Conservation (phyloP, 2,329 filamentous ascomycete species). For the Microdochium trichocladiopsis region DNA sequence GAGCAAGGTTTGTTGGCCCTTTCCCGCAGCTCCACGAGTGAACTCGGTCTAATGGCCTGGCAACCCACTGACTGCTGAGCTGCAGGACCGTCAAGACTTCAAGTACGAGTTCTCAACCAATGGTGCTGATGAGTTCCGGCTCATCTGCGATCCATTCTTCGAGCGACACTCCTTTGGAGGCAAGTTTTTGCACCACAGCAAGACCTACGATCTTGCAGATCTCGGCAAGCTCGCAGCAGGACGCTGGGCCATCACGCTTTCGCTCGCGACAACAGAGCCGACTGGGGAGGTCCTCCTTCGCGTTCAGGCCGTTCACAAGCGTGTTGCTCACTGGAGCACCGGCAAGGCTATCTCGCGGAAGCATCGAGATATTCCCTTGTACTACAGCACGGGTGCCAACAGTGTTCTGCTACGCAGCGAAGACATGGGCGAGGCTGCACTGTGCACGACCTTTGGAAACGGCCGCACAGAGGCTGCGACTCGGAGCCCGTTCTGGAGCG, state of each 20-base stretch:
- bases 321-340: too few relatives aligned
- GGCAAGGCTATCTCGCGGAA: background rate
- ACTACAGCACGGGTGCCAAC: slow-evolving; percentile 5
- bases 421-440: background rate
- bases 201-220: slow-evolving; percentile 4
- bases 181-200: slow-evolving; percentile 1
- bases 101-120: background rate
- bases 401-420: slow-evolving; percentile 2
- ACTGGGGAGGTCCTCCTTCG: slow-evolving; percentile 2
- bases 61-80: background rate
- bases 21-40: background rate
- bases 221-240: slow-evolving; percentile 4
- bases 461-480: background rate
- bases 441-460: background rate
- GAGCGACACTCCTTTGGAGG: background rate
- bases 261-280: background rate
- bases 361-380: background rate
- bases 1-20: slow-evolving; percentile 3
- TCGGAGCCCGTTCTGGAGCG: too few relatives aligned
- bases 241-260: slow-evolving; percentile 2
- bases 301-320: background rate
- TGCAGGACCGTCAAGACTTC: background rate
- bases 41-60: background rate
- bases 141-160: slow-evolving; percentile 8
- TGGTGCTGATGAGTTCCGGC: slow-evolving; percentile 1